phyloP scores from a whole-genome alignment of 2,329 filamentous ascomycete genomes.

The Alternaria sp. region DNA sequence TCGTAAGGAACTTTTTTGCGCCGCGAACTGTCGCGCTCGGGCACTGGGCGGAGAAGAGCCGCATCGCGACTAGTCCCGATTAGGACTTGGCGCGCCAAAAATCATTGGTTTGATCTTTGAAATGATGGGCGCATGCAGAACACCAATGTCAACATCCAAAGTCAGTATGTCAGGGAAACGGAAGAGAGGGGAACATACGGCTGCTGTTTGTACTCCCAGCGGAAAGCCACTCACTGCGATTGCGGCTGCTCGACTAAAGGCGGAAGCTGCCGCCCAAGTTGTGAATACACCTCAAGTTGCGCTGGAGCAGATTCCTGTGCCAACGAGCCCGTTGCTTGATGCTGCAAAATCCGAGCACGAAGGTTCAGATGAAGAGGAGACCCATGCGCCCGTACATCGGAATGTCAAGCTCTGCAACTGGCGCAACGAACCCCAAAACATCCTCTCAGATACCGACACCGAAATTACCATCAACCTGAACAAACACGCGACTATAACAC shows the following conservation, averaged over 20 bases:
- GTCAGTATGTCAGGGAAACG: slow-evolving; percentile 41
- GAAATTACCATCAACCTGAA: slow-evolving; percentile 36
- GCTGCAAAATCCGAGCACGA: slow-evolving; percentile 22
- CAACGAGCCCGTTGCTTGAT: slow-evolving; percentile 23
- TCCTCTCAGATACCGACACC: slow-evolving; percentile 31
- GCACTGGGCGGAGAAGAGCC: slow-evolving; percentile 9
- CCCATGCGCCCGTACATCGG: slow-evolving; percentile 14
- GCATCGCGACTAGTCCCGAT: slow-evolving; percentile 7
- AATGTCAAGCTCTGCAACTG: slow-evolving; percentile 43
- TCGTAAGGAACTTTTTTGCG: slow-evolving; percentile 40
- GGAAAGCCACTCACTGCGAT: slow-evolving; percentile 41
- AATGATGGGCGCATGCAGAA: neutral
- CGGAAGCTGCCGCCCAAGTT: slow-evolving; percentile 24
- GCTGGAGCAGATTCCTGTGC: slow-evolving; percentile 18
- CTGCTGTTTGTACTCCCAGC: slow-evolving; percentile 1
- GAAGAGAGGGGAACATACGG: slow-evolving; percentile 26
- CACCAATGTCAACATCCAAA: slow-evolving; percentile 5
- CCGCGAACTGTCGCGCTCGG: slow-evolving; percentile 18
- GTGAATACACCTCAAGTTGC: slow-evolving; percentile 14
- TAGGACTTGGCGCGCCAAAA: slow-evolving; percentile 8
- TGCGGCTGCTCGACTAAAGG: slow-evolving; percentile 40
- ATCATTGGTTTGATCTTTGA: slow-evolving; percentile 2
- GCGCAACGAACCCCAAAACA: slow-evolving; percentile 28
- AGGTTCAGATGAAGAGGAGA: slow-evolving; percentile 26
- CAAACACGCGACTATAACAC: slow-evolving; percentile 45